Evolutionary conservation across 192 early-diverging fungal genomes (phyloP).

Genomic region (Phycomyces blakesleeanus): DNA sequence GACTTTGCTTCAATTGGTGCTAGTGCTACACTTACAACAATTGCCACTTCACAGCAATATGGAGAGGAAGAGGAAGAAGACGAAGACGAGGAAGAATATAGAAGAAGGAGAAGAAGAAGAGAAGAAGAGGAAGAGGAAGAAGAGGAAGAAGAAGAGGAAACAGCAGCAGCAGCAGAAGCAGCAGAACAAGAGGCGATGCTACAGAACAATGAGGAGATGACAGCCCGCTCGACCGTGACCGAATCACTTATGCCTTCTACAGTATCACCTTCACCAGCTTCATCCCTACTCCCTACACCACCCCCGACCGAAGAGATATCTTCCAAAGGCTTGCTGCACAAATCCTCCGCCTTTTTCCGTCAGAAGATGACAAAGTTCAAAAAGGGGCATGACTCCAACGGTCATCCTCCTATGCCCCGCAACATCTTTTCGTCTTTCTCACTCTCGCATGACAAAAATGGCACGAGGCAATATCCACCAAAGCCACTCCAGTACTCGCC

Average conservation of each 20-base stretch:
- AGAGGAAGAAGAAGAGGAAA: no score
- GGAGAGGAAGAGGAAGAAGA: no score
- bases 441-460: slow-evolving; percentile 1
- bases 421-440: slow-evolving; percentile 6
- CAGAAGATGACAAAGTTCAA: slow-evolving; percentile 8
- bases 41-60: no score
- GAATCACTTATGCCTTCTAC: background rate
- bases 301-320: background rate
- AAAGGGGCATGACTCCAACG: background rate
- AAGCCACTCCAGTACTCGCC: slow-evolving; percentile 30
- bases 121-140: no score
- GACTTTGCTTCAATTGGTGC: no score
- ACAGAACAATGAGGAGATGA: background rate
- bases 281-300: background rate
- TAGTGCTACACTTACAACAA: no score
- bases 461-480: slow-evolving; percentile 13
- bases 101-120: no score
- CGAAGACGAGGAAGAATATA: no score
- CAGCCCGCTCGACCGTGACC: background rate
- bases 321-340: background rate
- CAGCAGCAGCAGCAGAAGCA: background rate
- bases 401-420: background rate
- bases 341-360: slow-evolving; percentile 6
- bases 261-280: background rate
- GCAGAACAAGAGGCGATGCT: background rate